A percentile compares a stretch with the other conserved stretches of the same genome.
phyloP scores from a whole-genome alignment of 139 green algal species.

The Picochlorum sp. region DNA sequence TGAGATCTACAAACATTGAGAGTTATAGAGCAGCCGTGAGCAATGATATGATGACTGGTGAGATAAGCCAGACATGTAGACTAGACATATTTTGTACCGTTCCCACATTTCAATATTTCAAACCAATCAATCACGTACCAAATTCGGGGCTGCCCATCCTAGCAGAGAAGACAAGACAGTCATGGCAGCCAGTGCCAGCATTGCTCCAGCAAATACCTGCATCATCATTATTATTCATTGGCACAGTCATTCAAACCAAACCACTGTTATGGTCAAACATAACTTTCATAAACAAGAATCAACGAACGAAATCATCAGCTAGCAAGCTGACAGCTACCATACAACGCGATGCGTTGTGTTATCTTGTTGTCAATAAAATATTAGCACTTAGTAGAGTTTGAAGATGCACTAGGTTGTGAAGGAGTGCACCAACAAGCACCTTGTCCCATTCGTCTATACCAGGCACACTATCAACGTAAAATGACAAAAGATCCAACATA shows the following conservation, averaged over 20 bases:
- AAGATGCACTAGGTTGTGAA: too few species aligned
- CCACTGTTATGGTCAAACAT: too few species aligned
- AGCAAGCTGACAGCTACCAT: too few species aligned
- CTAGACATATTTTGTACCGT: neutral
- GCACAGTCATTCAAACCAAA: neutral
- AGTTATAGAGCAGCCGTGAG: neutral
- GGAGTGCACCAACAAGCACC: neutral
- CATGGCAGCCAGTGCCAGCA: conserved; percentile 80
- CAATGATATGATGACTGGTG: neutral
- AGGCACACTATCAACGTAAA: neutral
- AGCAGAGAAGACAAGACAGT: conserved; percentile 76
- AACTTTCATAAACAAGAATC: too few species aligned
- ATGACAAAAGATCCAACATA: neutral
- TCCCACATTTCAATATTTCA: too few species aligned
- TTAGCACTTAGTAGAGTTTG: too few species aligned
- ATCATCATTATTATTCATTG: conserved; percentile 5
- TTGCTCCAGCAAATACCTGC: conserved; percentile 75
- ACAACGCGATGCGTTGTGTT: too few species aligned
- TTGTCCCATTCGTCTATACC: neutral
- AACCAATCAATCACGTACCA: too few species aligned
- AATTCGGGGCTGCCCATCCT: conserved; percentile 71
- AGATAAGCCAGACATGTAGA: neutral
- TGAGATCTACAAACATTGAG: too few species aligned
- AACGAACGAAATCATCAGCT: too few species aligned
- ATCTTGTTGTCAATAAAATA: too few species aligned